phyloP scores from a whole-genome alignment of 306 rosid genomes.

The Ziziphus jujuba region DNA sequence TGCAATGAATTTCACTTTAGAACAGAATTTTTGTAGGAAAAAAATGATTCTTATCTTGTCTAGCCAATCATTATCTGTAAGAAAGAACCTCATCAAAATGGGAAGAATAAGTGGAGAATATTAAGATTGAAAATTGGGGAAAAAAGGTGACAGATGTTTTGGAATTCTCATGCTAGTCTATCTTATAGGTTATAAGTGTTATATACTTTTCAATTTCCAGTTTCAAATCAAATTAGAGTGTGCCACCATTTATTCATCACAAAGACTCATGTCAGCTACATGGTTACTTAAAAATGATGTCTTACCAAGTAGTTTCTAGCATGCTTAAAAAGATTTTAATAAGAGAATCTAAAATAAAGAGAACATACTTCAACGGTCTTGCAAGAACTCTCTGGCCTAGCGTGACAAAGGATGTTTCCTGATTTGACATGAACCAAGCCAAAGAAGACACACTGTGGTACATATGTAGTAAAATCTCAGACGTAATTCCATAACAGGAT shows the following conservation, averaged over 20 bases:
- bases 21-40: background rate
- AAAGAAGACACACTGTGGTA: constrained; percentile 87
- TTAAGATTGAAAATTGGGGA: background rate
- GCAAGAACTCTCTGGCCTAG: constrained; percentile 98
- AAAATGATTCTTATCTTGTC: background rate
- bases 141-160: background rate
- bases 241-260: background rate
- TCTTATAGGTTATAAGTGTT: background rate
- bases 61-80: background rate
- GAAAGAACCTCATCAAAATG: background rate
- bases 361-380: constrained; percentile 87
- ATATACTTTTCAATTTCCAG: background rate
- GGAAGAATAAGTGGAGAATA: background rate
- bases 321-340: constrained; percentile 4
- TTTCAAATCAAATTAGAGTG: background rate
- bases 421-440: constrained; percentile 99
- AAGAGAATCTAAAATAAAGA: constrained; percentile 21
- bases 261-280: constrained; percentile 8
- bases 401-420: constrained; percentile 94
- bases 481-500: constrained; percentile 8
- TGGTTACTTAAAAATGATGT: background rate
- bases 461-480: constrained; percentile 11
- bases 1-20: background rate
- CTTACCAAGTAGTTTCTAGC: constrained; percentile 7
- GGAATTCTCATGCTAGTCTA: background rate